Conservation (phyloP, 2,329 filamentous ascomycete species). For the Colletotrichum graminicola region DNA sequence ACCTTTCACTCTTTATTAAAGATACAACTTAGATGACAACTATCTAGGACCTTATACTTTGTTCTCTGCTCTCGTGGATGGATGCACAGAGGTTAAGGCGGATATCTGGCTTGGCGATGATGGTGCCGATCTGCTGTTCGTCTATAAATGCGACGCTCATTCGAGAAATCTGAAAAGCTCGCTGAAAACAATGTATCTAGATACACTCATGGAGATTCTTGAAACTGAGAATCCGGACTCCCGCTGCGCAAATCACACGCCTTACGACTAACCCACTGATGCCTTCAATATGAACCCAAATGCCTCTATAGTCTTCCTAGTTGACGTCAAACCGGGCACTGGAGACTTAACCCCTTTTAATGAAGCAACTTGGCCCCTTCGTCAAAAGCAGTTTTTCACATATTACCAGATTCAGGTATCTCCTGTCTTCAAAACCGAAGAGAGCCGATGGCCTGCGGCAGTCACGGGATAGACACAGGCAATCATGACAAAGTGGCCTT, state of each 20-base stretch:
- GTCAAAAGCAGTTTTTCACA: not conserved
- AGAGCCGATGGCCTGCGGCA: not conserved
- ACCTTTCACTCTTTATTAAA: no score
- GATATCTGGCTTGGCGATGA: conserved; percentile 64
- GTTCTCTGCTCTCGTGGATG: conserved; percentile 9
- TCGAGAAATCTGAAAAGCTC: conserved; percentile 70
- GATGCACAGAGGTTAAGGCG: not conserved
- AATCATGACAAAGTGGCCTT: not conserved
- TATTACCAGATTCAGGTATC: not conserved
- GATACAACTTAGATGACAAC: no score
- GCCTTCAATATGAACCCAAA: conserved; percentile 65
- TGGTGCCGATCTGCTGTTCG: conserved; percentile 66
- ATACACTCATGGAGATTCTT: conserved; percentile 71
- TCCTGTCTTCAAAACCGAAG: not conserved
- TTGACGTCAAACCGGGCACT: conserved; percentile 76
- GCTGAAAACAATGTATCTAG: conserved; percentile 70
- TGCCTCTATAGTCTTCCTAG: conserved; percentile 70
- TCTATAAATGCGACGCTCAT: conserved; percentile 70
- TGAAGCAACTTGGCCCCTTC: conserved; percentile 5
- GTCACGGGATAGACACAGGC: not conserved
- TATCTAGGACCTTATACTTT: conserved; percentile 9
- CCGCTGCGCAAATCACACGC: conserved; percentile 57
- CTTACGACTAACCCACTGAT: conserved; percentile 53
- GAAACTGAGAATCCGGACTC: conserved; percentile 57
- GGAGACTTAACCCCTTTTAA: conserved; percentile 59